Conservation (phyloP, 2,329 filamentous ascomycete species). For the Botrytis paeoniae region DNA sequence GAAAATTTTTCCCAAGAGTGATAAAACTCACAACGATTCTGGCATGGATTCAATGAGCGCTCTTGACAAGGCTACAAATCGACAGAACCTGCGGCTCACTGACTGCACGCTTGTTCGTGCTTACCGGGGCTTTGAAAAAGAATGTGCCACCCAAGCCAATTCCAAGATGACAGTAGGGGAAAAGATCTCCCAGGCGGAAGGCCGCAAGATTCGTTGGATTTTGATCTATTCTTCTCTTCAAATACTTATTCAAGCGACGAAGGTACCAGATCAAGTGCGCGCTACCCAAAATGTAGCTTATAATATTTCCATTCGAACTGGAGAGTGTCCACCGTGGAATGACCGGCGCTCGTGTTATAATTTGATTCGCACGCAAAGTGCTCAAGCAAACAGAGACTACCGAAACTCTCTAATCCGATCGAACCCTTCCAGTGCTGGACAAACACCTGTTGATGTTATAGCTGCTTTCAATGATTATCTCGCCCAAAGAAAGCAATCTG, state of each 20-base stretch:
- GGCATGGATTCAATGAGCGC: constrained; percentile 52
- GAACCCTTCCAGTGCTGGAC: background rate
- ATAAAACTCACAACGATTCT: constrained; percentile 48
- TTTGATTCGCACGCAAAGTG: constrained; percentile 25
- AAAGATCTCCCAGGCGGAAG: constrained; percentile 60
- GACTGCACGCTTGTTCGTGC: constrained; percentile 57
- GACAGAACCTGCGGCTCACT: constrained; percentile 37
- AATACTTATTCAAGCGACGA: constrained; percentile 63
- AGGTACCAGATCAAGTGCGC: constrained; percentile 58
- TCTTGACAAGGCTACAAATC: constrained; percentile 49
- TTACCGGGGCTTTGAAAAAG: constrained; percentile 68
- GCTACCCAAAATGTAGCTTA: constrained; percentile 58
- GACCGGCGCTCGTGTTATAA: constrained; percentile 25
- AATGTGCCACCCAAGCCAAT: constrained; percentile 46
- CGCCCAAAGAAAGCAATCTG: constrained; percentile 36
- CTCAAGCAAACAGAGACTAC: constrained; percentile 26
- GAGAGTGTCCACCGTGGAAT: constrained; percentile 34
- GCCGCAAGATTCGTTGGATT: constrained; percentile 75
- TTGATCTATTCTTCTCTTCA: constrained; percentile 72
- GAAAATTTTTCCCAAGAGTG: constrained; percentile 27
- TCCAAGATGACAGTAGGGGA: constrained; percentile 54
- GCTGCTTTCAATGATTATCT: constrained; percentile 55
- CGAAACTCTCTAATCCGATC: background rate
- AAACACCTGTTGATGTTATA: constrained; percentile 40
- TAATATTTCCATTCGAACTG: constrained; percentile 37